These are phyloP conservation scores for Tetrahymena malaccensis DNA, from an alignment of 73 alveolate genomes.

Conservation along the genomic window DNA sequence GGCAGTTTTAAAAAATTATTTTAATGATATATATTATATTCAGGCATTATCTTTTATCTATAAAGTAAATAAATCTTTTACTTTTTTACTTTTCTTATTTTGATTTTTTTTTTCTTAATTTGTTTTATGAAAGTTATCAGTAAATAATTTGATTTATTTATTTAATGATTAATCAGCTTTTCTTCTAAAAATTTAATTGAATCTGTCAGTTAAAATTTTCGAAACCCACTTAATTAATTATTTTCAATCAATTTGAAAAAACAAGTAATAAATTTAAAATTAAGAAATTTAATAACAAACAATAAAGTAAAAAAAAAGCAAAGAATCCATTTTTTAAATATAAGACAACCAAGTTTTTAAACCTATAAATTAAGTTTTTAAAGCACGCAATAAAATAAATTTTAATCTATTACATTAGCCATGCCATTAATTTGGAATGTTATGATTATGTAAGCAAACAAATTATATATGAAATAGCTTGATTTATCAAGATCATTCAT, in stretches of 20 bases:
- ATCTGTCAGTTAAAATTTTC: background rate
- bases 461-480: background rate
- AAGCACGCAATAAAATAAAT: background rate
- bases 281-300: background rate
- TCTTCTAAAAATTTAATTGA: too few species aligned
- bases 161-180: too few species aligned
- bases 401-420: background rate
- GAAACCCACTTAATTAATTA: background rate
- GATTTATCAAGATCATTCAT: background rate
- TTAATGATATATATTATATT: background rate
- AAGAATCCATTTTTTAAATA: background rate
- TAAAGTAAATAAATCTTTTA: background rate
- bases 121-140: background rate
- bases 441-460: background rate
- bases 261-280: background rate
- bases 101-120: background rate
- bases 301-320: background rate
- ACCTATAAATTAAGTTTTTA: background rate
- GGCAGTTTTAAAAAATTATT: background rate
- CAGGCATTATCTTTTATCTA: background rate
- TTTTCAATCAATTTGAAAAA: background rate
- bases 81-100: background rate
- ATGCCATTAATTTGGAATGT: background rate
- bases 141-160: too few species aligned
- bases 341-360: background rate